Evolutionary conservation across 768 basidiomycete genomes (phyloP).

Genomic region (Russula earlei): DNA sequence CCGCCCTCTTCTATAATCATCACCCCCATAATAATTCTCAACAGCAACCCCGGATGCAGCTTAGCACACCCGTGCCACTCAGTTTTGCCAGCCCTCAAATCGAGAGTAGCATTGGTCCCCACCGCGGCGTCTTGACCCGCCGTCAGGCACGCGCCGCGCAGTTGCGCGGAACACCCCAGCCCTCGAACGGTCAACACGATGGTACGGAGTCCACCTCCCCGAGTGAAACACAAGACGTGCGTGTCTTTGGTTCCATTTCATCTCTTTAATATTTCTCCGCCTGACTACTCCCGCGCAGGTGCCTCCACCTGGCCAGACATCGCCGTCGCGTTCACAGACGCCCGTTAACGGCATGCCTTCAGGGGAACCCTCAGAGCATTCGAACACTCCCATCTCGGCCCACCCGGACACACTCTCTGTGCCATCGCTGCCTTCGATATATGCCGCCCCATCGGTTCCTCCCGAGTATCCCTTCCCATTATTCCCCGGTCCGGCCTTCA

Average conservation of each 20-base stretch:
- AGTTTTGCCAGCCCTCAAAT: slow-evolving; percentile 17
- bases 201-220: slow-evolving; percentile 3
- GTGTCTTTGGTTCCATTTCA: background rate
- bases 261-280: slow-evolving; percentile 1
- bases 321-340: slow-evolving; percentile 15
- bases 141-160: slow-evolving; percentile 18
- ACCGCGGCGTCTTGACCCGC: slow-evolving; percentile 17
- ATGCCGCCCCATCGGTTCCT: slow-evolving; percentile 7
- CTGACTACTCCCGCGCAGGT: slow-evolving; percentile 3
- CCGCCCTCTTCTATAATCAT: slow-evolving; percentile 16
- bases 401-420: slow-evolving; percentile 15
- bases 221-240: slow-evolving; percentile 17
- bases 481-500: slow-evolving; percentile 17
- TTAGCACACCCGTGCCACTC: slow-evolving; percentile 11
- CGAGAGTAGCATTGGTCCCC: slow-evolving; percentile 19
- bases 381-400: slow-evolving; percentile 10
- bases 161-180: slow-evolving; percentile 10
- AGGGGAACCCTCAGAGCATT: slow-evolving; percentile 15
- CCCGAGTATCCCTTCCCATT: slow-evolving; percentile 15
- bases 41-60: slow-evolving; percentile 13
- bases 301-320: background rate
- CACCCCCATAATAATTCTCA: slow-evolving; percentile 10
- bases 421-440: slow-evolving; percentile 11
- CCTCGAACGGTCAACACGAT: slow-evolving; percentile 1
- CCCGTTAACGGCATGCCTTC: slow-evolving; percentile 16